Evolutionary conservation across 169 alveolate species (phyloP), one percentile per base, ranked within the genome.

Genomic region (Plasmodium sp.): DNA sequence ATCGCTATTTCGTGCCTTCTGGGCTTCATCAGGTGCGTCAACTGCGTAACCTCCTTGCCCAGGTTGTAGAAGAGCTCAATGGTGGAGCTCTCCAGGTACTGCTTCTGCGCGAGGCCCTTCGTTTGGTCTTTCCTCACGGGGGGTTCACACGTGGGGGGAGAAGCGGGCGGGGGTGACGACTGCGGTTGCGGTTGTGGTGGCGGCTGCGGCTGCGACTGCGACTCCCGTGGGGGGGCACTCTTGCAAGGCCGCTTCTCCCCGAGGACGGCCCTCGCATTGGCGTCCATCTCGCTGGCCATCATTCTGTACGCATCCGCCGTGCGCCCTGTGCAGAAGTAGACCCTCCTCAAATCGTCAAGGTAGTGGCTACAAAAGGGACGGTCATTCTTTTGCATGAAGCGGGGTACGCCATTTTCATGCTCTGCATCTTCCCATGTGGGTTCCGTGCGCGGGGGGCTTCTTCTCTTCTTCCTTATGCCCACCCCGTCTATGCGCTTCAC

Each of bases 1-100:
- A 67, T 86, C 5, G 43, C 43, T 86, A 86, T 58, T 86, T 86
- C 93, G 71, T 48, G 48, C n/a, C 41, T 12, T 27, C 48, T 56
- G 36, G 93, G 86, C 36, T 86, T 86, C 93, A 86, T 48, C 45
- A 86, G 39, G 33, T 79, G 75, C 10, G 71, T 54, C 3, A 86
- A 48, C n/a, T 36, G 45, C 12, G 77, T 34, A 6, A 79, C 83
- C 22, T 86, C 93, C 81, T 39, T 74, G 7, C 93, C 93, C 18
- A 86, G 36, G 67, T 75, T 86, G 27, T 86, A 14, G 36, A 75
- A 77, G 31, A 86, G 58, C 51, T 86, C 80, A 33, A 86, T n/a
- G 22, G 81, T 34, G 43, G 93, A 33, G 81, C 62, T 86, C 31
- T n/a, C 16, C 6, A 86, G 45, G 43, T 48, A 86, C 10, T 86